Base-by-base conservation (phyloP, 495 filamentous ascomycete genomes). In the Cryomyces antarcticus region DNA sequence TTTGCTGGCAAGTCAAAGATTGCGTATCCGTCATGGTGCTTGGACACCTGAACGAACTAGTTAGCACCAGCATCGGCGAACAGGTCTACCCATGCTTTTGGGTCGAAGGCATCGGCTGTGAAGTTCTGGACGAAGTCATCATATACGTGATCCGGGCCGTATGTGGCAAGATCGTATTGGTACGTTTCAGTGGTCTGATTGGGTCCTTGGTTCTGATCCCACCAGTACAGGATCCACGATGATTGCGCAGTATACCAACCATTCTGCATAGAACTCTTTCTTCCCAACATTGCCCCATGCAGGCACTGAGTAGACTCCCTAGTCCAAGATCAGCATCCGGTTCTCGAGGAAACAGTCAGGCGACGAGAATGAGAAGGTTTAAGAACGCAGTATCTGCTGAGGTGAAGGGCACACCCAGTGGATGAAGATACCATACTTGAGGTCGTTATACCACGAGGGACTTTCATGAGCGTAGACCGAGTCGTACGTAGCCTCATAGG, bases 371-470 rank as follows among this genome's bases (percentile, higher is more conserved):
- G 17, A 24, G 17, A 24, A 24, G 17, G 17, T 24, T 2, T 24
- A 24, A 24, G 17, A 2, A 24, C 1, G 17, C 17, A 24, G 17
- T 24, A 24, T 24, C 17, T 24, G 17, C 17, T 24, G 28, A 11
- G 34, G 17, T 6, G 1, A 6, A 31, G n/a, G 11, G 24, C 17
- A 12, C 31, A 41, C 40, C 70, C 69, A 73, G 52, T 70, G 69
- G 38, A 74, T 70, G 51, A 74, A 72, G 31, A 72, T 71, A 0
- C 69, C 69, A 49, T 58, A 73, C 42, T 75, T 75, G 36, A 57
- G 63, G 41, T 60, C 53, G 42, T 70, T 60, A 41, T 65, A 75
- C 70, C 69, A 72, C 36, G 58, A 58, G 0, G 69, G 70, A 5
- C 58, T 54, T 49, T 71, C 69, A 46, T 72, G 70, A 7, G 50